Base-by-base conservation (phyloP, 2,329 filamentous ascomycete species). In the Zasmidium cellare region DNA sequence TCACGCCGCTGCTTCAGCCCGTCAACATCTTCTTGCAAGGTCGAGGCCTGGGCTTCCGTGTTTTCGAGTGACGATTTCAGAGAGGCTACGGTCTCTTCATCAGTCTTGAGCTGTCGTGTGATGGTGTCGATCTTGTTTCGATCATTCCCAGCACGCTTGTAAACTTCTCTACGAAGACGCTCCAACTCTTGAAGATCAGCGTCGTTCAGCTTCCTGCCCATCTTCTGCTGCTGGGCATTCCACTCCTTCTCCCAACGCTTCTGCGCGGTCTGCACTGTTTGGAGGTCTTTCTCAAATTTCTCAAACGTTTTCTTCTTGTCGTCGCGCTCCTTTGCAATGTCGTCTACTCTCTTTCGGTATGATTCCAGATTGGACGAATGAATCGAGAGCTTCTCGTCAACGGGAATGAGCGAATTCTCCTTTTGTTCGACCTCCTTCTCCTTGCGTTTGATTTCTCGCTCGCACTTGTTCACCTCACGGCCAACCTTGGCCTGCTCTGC, bases 141-240 rank as follows among this genome's bases (percentile, higher is more conserved):
- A 67, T 96, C 90, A 9, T 85, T 83, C 7, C 92, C 89, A 24
- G 91, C 89, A 63, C 88, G 89, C 64, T 90, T 87, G 73, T 90
- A 91, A 59, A 96, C 91, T 69, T 97, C 89, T 63, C 90, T 86
- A 59, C 89, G 89, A 48, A 99, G 84, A 46, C 82, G 83, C 69
- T 92, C 91, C 77, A 97, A 97, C 73, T 97, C 91, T 69, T 91
- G 91, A 57, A 93, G 85, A 74, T 99, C 94, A 14, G 85, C 84
- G 57, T 92, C 90, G 64, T 86, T 96, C 50, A 99, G 81, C 65
- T 93, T 89, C 60, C 89, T 90, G 57, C 94, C 94, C 67, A 94
- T 87, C 69, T 92, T 89, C 75, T 91, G 91, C 69, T 94, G 86
- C 22, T 89, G 87, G 68, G 92, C 90, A 62, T 87, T 85, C 84